Evolutionary conservation across 2,329 filamentous ascomycete genomes (phyloP), one percentile per base, ranked within the genome.

Genomic region (Trichoderma lentiforme): DNA sequence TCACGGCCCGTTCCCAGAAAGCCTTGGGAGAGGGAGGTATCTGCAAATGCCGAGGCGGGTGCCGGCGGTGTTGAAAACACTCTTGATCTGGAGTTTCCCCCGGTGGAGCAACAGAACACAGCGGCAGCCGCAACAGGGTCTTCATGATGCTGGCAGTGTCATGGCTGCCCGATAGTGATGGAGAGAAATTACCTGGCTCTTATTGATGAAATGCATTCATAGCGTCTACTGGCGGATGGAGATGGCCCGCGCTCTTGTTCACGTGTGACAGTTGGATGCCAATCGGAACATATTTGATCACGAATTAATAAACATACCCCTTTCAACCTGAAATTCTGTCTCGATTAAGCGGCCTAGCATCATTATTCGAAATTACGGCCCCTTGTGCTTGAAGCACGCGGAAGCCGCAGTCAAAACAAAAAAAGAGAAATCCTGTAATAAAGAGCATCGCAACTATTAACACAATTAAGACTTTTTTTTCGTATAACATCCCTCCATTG

Each of bases 11-110:
- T 83, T 14, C 86, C 87, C 0, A 83, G 79, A 66, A 90, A 90
- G 81, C 95, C 95, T 1, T 98, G 95, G 95, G 95, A 97, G 83
- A 92, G 86, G 76, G 85, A 88, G 18, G 39, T 71, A 5, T 69
- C 79, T 5, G 72, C 72, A 7, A 57, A 73, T 7, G 69, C 78
- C 6, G 73, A 73, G 9, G 60, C 73, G 21, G 62, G 70, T 28
- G 74, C 76, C 5, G 67, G 74, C 32, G 73, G 76, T 64, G 71
- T 76, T 3, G 75, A 76, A 26, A 76, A 76, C 34, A 74, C 75
- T 28, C 76, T 83, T 3, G 81, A 82, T 58, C 74, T 75, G 11
- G 80, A 82, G 12, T 82, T 82, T 26, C 81, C 81, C 3, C 78
- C 82, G 9, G 53, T 73, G 8, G 71, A 73, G n/a, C 66, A 51